Evolutionary conservation across 345 rosid genomes (phyloP).

Genomic region (Arabidopsis arenosa): DNA sequence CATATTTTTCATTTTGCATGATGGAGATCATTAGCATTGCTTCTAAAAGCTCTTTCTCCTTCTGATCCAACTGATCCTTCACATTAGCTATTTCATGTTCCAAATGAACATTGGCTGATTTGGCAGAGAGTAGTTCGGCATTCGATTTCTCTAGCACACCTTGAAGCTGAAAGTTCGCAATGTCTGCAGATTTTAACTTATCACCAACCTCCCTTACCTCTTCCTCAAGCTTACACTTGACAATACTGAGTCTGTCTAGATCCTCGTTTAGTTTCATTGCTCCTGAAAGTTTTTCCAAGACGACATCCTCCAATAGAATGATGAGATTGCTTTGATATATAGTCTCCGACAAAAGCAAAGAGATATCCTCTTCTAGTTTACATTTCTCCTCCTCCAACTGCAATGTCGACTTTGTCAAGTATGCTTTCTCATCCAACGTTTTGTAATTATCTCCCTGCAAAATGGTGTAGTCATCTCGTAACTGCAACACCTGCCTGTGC

Average conservation of each 20-base stretch:
- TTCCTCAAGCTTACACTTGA: conserved; percentile 60
- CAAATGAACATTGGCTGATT: conserved; percentile 52
- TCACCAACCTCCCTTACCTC: conserved; percentile 54
- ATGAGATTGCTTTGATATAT: conserved; percentile 64
- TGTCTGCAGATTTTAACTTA: conserved; percentile 49
- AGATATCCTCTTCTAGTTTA: conserved; percentile 67
- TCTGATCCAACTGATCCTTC: conserved; percentile 52
- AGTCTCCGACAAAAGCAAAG: conserved; percentile 52
- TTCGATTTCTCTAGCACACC: conserved; percentile 48
- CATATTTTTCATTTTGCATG: conserved; percentile 50
- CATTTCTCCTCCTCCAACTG: conserved; percentile 56
- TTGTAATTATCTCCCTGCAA: conserved; percentile 61
- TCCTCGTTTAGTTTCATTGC: conserved; percentile 51
- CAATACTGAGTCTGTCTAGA: conserved; percentile 51
- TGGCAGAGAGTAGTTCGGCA: conserved; percentile 51
- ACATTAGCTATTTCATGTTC: conserved; percentile 54
- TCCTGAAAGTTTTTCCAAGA: conserved; percentile 55
- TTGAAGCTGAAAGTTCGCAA: conserved; percentile 49
- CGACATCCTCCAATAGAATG: conserved; percentile 55
- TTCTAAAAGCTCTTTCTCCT: conserved; percentile 54
- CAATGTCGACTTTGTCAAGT: conserved; percentile 51
- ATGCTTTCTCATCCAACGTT: conserved; percentile 55
- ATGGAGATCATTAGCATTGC: conserved; percentile 52
- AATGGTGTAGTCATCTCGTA: conserved; percentile 51
- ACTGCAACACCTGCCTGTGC: conserved; percentile 52